Evolutionary conservation across 306 rosid genomes (phyloP).

Genomic region (Quercus mongolica): DNA sequence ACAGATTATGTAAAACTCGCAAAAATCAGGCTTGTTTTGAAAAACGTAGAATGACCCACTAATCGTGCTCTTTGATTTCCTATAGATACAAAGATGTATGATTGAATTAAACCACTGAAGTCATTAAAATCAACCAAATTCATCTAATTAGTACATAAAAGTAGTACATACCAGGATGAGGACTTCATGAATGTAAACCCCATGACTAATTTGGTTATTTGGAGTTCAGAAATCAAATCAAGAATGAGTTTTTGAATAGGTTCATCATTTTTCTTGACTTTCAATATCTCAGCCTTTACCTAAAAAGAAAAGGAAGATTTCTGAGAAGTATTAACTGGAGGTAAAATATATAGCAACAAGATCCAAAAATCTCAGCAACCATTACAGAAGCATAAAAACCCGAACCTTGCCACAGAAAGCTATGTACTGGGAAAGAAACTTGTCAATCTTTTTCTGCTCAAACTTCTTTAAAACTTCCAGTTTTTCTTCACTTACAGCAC

Average conservation of each 20-base stretch:
- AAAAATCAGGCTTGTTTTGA: constrained; percentile 62
- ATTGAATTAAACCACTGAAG: neutral
- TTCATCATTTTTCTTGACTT: constrained; percentile 53
- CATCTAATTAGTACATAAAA: neutral
- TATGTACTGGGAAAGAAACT: constrained; percentile 45
- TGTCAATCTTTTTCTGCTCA: constrained; percentile 54
- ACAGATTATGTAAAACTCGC: constrained; percentile 68
- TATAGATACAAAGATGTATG: neutral
- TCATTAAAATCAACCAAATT: neutral
- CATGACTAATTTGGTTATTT: constrained; percentile 65
- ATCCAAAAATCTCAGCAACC: neutral
- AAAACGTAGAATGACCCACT: constrained; percentile 65
- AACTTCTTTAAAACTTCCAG: constrained; percentile 43
- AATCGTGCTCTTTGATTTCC: constrained; percentile 69
- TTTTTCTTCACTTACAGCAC: constrained; percentile 62
- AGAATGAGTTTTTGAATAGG: constrained; percentile 47
- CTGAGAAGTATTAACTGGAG: neutral
- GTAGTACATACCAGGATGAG: constrained; percentile 34
- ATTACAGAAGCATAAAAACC: constrained; percentile 3
- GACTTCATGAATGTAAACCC: constrained; percentile 71
- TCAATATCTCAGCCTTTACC: constrained; percentile 55
- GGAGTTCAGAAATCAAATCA: constrained; percentile 54
- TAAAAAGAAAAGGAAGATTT: constrained; percentile 2
- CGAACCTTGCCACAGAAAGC: constrained; percentile 69
- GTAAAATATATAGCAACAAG: neutral